Conservation (phyloP, 208 protist genomes). For the Leishmania gerbilli region DNA sequence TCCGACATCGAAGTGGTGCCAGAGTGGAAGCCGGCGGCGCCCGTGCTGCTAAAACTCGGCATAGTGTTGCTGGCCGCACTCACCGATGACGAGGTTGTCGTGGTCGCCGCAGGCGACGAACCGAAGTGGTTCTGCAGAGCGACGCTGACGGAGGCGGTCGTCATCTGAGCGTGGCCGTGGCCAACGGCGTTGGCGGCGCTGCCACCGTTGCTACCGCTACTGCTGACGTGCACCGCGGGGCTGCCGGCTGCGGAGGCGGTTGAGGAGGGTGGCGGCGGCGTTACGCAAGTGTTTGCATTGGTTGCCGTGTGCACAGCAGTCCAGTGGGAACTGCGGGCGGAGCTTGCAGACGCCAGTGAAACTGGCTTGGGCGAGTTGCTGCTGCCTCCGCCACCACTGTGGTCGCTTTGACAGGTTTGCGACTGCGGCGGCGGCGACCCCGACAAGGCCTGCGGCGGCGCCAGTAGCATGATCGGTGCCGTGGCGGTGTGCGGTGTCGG, state of each 20-base stretch:
- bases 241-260: conserved; percentile 5
- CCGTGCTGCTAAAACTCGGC: neutral
- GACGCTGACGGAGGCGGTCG: neutral
- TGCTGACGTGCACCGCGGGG: neutral
- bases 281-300: conserved; percentile 28
- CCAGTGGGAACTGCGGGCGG: conserved; percentile 16
- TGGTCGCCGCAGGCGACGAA: neutral
- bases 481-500: neutral
- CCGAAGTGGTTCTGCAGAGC: neutral
- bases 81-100: neutral
- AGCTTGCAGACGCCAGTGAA: neutral
- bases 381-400: neutral
- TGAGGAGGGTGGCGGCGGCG: conserved; percentile 11
- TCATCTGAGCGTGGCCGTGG: neutral
- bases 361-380: neutral
- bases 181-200: neutral
- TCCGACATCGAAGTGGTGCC: neutral
- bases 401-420: neutral
- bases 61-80: neutral
- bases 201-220: neutral
- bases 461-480: neutral
- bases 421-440: neutral
- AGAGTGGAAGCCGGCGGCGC: neutral
- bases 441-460: neutral
- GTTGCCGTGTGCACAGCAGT: conserved; percentile 35